Conservation (phyloP, 2,329 filamentous ascomycete species). For the Sporothrix schenckii region DNA sequence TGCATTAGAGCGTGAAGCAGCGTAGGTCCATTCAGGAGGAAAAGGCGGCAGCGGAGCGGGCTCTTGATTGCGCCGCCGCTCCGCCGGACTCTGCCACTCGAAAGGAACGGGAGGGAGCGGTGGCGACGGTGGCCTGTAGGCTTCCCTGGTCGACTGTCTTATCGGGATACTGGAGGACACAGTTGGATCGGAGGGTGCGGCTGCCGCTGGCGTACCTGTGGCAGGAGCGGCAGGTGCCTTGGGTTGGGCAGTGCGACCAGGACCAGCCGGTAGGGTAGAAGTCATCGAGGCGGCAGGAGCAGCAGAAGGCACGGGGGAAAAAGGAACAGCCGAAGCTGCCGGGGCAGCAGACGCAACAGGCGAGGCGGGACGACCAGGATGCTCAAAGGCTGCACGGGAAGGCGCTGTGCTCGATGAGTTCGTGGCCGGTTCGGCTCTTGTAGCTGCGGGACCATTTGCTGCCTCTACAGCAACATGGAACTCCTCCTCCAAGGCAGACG, state of each 20-base stretch:
- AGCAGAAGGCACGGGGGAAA: not conserved
- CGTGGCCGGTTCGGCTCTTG: not conserved
- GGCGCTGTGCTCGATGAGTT: not conserved
- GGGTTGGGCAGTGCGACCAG: not conserved
- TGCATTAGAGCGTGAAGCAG: not conserved
- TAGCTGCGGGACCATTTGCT: not conserved
- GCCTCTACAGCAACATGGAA: not conserved
- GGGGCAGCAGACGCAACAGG: not conserved
- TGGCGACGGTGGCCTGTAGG: not conserved
- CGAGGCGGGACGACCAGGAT: not conserved
- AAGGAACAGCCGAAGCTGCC: not conserved
- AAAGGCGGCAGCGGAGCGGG: constrained; percentile 10
- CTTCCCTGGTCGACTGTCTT: not conserved
- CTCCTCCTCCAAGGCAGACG: not conserved
- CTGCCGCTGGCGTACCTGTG: no score
- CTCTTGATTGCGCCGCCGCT: not conserved
- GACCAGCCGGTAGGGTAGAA: not conserved
- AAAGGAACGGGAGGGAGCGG: constrained; percentile 9
- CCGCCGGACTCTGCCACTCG: constrained; percentile 2
- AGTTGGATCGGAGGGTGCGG: not conserved
- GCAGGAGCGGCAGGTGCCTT: no score
- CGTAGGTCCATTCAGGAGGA: not conserved
- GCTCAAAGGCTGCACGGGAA: not conserved
- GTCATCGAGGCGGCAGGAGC: not conserved
- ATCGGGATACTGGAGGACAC: not conserved